Evolutionary conservation across 768 basidiomycete genomes (phyloP), one percentile per base, ranked within the genome.

Genomic region (Pisolithus marmoratus): DNA sequence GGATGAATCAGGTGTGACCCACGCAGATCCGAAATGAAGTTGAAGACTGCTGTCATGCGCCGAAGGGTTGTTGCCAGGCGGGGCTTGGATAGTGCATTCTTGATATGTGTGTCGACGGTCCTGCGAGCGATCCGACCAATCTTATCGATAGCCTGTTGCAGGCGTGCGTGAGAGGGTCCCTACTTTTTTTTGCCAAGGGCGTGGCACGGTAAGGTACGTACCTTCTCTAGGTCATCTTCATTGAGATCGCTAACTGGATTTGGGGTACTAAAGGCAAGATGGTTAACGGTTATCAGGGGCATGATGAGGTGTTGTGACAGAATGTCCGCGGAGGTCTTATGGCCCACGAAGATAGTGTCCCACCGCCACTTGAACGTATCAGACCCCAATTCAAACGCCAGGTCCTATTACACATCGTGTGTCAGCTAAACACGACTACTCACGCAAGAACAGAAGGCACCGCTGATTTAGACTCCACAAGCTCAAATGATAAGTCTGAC

Each of bases 291-390:
- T 62, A 91, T 83, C 54, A 90, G 74, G 7, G 89, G 89, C 54
- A 84, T 71, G 55, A 90, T 82, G 56, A 90, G 79, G 59, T 91
- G 89, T 56, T 77, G 84, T 54, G 89, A 90, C 48, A 91, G 74
- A 50, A 89, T 72, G 47, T 87, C 84, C 53, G 89, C 81, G 34
- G 87, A 85, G 29, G 67, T 59, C 64, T 74, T 83, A 63, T 81
- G 72, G 8, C 87, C 85, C 36, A 86, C 62, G 56, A 76, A 78
- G 64, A 75, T 79, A 15, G 83, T 77, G 66, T 90, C 86, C 89
- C 89, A 91, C 70, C 78, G 75, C 87, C 87, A 91, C 72, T 80
- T 82, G 68, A 87, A 85, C 8, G 69, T 63, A 22, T 77, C 75
- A 54, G 74, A 79, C 59, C 80, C 78, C 31, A 90, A 57, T 58